Base-by-base conservation (phyloP, 164 flowering plant genomes). In the Umbilicus rupestris region DNA sequence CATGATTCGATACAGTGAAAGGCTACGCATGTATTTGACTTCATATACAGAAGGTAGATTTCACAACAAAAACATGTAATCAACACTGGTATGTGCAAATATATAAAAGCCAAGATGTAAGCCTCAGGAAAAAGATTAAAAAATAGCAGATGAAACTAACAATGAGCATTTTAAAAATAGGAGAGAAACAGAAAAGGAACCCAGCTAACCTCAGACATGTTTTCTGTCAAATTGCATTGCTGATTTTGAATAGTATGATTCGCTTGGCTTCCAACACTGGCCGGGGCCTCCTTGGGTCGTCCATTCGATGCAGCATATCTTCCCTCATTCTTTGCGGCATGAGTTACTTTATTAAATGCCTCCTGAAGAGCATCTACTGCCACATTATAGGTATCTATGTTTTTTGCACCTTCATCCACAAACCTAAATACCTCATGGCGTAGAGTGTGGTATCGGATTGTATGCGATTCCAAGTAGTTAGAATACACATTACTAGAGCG, bases 391-490 rank as follows among this genome's bases (percentile, higher is more conserved):
- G 80, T 67, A 7, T 81, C 85, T 3, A 73, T 29, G 45, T 83
- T 73, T 42, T 78, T 80, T n/a, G 79, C 85, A 45, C 85, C 96
- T 73, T 84, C 87, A 63, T 87, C 87, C 5, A 79, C 86, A 76
- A 81, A 87, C 71, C 84, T 86, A 35, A 89, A 81, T 39, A 83
- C 92, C 63, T 85, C 87, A 66, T 87, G 90, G 5, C 92, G 85
- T 22, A 89, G 74, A 41, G 82, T 85, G 75, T 82, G 82, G 68
- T 81, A 87, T 44, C 92, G 78, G 22, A 84, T 85, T 41, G 86
- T 89, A 73, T 80, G 86, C 37, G 92, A 89, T 69, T 89, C 96
- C 39, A 83, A 69, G 73, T 80, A 84, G 70, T 73, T 73, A 39
- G 70, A 76, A 41, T 73, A 79, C 68, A 72, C 67, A 80, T 76